A percentile compares a stretch with the other conserved stretches of the same genome.
Conservation (phyloP, 352 stramenopile genomes). For the Phytophthora capsici region DNA sequence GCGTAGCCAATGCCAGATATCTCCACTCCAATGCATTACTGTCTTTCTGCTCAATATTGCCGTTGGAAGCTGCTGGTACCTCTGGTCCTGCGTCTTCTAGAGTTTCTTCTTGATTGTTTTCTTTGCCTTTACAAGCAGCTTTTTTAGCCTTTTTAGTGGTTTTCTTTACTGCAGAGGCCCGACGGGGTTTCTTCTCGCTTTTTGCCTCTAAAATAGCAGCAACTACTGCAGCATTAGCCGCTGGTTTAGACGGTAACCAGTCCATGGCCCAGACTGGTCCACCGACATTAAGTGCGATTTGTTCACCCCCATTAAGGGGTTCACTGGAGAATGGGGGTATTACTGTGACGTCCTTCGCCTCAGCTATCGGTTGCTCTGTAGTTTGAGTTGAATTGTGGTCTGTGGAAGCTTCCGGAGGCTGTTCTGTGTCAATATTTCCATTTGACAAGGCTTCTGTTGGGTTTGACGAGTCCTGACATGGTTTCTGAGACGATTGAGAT, state of each 20-base stretch:
- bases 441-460: constrained; percentile 1
- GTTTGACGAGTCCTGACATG: constrained; percentile 6
- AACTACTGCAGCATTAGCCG: constrained; percentile 4
- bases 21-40: constrained; percentile 46
- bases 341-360: constrained; percentile 24
- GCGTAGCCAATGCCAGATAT: constrained; percentile 67
- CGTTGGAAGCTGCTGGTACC: constrained; percentile 17
- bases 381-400: not conserved
- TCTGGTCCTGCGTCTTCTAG: constrained; percentile 3
- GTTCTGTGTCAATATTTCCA: not conserved
- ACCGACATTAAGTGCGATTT: constrained; percentile 69
- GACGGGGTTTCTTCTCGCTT: constrained; percentile 23
- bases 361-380: not conserved
- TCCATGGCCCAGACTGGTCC: constrained; percentile 86
- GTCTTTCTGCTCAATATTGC: constrained; percentile 2
- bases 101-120: constrained; percentile 38
- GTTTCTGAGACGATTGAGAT: constrained; percentile 18
- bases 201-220: constrained; percentile 10
- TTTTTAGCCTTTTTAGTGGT: not conserved
- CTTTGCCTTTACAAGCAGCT: constrained; percentile 33
- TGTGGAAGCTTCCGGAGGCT: constrained; percentile 20
- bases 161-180: not conserved
- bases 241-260: constrained; percentile 56
- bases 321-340: constrained; percentile 63
- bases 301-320: constrained; percentile 33